phyloP scores from a whole-genome alignment of 257 asterid species.

The Capsicum rhomboideum region DNA sequence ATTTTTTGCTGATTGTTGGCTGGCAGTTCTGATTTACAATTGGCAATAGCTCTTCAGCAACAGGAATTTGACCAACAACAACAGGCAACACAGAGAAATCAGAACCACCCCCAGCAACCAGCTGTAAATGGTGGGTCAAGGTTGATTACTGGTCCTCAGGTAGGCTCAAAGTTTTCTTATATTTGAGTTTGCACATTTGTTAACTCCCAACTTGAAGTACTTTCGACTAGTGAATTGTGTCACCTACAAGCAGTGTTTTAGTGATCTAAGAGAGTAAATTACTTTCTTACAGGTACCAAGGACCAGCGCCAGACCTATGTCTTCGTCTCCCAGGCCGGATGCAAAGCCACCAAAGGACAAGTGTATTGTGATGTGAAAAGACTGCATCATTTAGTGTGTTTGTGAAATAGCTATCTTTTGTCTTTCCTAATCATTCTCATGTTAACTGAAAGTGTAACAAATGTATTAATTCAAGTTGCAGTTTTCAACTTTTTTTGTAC shows the following conservation, averaged over 20 bases:
- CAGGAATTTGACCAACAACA: constrained; percentile 91
- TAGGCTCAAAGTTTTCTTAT: constrained; percentile 3
- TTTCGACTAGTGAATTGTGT: background rate
- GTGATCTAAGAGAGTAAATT: background rate
- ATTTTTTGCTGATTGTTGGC: background rate
- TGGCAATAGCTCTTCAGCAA: constrained; percentile 95
- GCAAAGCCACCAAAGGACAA: constrained; percentile 58
- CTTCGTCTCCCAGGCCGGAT: constrained; percentile 52
- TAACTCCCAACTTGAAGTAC: background rate
- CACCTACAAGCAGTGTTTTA: background rate
- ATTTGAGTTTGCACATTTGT: background rate
- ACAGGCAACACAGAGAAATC: constrained; percentile 31
- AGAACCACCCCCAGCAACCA: constrained; percentile 25
- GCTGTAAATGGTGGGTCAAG: constrained; percentile 38
- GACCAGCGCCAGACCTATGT: constrained; percentile 28
- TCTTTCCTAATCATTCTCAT: background rate
- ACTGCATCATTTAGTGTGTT: background rate
- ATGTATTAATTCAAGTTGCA: background rate
- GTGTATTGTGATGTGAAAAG: constrained; percentile 53
- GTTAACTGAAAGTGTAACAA: background rate
- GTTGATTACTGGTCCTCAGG: constrained; percentile 85
- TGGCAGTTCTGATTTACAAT: constrained; percentile 81
- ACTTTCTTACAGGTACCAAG: constrained; percentile 51
- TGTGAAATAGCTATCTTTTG: background rate
- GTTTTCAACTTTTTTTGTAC: background rate